phyloP scores from a whole-genome alignment of 805 yeast species.

The Metschnikowia proteae region DNA sequence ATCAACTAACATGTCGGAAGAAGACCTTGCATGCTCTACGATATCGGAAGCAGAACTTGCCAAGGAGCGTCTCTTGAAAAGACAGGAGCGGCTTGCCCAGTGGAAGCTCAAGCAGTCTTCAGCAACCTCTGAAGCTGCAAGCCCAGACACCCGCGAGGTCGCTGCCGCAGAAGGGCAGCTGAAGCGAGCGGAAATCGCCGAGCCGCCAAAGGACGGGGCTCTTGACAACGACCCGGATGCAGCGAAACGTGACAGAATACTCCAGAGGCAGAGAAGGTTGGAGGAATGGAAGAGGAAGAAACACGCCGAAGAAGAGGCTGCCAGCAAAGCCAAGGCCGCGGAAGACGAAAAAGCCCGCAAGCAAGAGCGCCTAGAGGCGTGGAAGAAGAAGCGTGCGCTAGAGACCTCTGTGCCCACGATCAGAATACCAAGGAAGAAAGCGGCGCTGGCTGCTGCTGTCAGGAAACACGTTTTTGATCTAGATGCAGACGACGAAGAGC shows the following conservation, averaged over 20 bases:
- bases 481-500: slow-evolving; percentile 26
- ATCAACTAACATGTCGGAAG: slow-evolving; percentile 18
- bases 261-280: slow-evolving; percentile 15
- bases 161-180: no score
- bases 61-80: slow-evolving; percentile 33
- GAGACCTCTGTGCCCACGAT: slow-evolving; percentile 9
- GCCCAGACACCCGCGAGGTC: no score
- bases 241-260: slow-evolving; percentile 8
- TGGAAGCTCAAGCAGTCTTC: slow-evolving; percentile 56
- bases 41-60: slow-evolving; percentile 14
- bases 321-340: background rate
- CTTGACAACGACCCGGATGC: background rate
- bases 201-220: no score
- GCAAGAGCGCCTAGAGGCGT: slow-evolving; percentile 44
- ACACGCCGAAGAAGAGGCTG: slow-evolving; percentile 9
- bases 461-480: slow-evolving; percentile 17
- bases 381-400: slow-evolving; percentile 43
- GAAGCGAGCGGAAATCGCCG: no score
- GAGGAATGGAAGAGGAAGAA: slow-evolving; percentile 21
- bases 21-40: slow-evolving; percentile 12
- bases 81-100: slow-evolving; percentile 53
- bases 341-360: slow-evolving; percentile 14
- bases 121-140: background rate
- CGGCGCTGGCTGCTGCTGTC: background rate
- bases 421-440: background rate